Percentiles rank a stretch among this genome's conserved stretches.
These are phyloP conservation scores for Myrica gale DNA, from an alignment of 306 rosid genomes.

Conservation along the genomic window DNA sequence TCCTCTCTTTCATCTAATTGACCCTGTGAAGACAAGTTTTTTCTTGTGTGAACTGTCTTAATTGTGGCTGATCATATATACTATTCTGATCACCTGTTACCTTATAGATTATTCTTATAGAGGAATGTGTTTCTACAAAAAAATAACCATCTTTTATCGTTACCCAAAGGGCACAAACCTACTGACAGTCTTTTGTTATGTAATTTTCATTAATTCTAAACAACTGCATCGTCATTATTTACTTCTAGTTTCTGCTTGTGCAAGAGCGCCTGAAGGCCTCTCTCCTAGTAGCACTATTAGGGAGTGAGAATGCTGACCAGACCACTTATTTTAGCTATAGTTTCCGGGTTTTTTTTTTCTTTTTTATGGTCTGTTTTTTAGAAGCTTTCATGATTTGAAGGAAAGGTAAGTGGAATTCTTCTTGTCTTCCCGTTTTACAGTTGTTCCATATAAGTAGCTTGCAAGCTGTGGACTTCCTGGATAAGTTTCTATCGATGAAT, in stretches of 20 bases:
- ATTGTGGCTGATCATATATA: not conserved
- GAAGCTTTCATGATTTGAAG: constrained; percentile 12
- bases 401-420: constrained; percentile 17
- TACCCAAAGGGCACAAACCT: not conserved
- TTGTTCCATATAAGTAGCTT: constrained; percentile 59
- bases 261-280: not conserved
- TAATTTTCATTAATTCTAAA: not conserved
- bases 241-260: constrained; percentile 12
- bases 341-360: not conserved
- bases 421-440: constrained; percentile 39
- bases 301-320: constrained; percentile 3
- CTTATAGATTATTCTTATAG: not conserved
- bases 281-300: not conserved
- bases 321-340: not conserved
- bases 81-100: not conserved
- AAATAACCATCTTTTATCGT: not conserved
- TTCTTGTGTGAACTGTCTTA: not conserved
- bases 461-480: constrained; percentile 81
- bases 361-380: not conserved
- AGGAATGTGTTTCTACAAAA: not conserved
- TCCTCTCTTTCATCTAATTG: not conserved
- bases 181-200: not conserved
- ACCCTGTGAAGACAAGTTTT: not conserved
- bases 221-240: not conserved
- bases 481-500: constrained; percentile 73